These are phyloP conservation scores for Exophiala aquamarina DNA, from an alignment of 2,329 filamentous ascomycete species.

Conservation along the genomic window DNA sequence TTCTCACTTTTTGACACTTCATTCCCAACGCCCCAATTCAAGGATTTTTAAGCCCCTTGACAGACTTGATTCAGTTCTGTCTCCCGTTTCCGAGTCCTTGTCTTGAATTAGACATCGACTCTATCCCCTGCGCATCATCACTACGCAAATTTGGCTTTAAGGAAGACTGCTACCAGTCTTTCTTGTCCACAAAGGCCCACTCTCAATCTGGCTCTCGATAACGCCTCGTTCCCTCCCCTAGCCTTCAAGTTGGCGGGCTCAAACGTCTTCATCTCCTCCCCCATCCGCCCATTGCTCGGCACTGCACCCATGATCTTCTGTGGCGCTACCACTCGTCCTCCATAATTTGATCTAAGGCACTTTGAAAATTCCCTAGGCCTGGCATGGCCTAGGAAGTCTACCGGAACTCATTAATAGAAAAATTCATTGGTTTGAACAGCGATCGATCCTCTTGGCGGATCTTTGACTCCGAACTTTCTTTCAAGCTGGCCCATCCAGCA, in stretches of 20 bases:
- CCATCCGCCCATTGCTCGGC: constrained; percentile 85
- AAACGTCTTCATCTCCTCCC: constrained; percentile 69
- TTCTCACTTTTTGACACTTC: too few species aligned
- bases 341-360: constrained; percentile 67
- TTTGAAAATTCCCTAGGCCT: constrained; percentile 9
- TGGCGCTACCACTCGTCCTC: constrained; percentile 96
- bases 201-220: constrained; percentile 42
- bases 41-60: too few species aligned
- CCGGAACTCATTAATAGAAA: background rate
- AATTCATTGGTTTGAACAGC: background rate
- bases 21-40: too few species aligned
- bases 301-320: constrained; percentile 91
- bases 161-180: constrained; percentile 29
- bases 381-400: constrained; percentile 11
- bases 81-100: background rate
- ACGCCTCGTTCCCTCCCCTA: constrained; percentile 38
- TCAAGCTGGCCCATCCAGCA: constrained; percentile 17
- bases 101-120: background rate
- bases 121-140: background rate
- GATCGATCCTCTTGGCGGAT: background rate
- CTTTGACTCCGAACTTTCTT: background rate
- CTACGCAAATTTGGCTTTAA: constrained; percentile 1
- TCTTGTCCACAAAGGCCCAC: constrained; percentile 23
- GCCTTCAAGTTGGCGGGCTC: constrained; percentile 94
- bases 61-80: background rate